Conservation (phyloP, 148 eudicot species). For the Salicornia ramosissima region DNA sequence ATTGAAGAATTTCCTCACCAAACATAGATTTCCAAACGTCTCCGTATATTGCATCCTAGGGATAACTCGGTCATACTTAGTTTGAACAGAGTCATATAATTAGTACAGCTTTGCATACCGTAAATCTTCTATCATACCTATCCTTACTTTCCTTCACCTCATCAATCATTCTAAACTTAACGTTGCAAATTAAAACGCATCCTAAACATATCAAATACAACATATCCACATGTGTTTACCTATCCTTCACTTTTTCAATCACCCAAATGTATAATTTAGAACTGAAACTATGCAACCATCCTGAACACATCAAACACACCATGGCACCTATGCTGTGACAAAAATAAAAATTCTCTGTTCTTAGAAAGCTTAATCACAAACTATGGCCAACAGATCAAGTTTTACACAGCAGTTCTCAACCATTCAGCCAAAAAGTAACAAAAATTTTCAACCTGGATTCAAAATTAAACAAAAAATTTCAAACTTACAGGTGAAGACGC, state of each 20-base stretch:
- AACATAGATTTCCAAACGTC: not conserved
- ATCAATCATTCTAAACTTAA: no score
- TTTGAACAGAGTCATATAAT: not conserved
- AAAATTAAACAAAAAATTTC: not conserved
- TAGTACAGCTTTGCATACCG: not conserved
- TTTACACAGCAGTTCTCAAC: not conserved
- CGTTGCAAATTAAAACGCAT: no score
- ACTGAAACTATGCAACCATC: not conserved
- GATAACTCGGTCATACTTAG: not conserved
- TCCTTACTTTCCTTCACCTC: not conserved
- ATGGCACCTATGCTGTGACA: not conserved
- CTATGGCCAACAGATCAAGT: not conserved
- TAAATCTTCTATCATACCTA: not conserved
- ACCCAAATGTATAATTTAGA: not conserved
- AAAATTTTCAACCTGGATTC: not conserved
- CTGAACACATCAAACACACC: not conserved
- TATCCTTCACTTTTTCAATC: not conserved
- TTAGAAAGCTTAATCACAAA: not conserved
- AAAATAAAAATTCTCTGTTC: not conserved
- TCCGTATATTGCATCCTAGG: not conserved
- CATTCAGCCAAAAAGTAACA: not conserved
- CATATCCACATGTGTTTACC: not conserved
- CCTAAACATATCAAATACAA: no score
- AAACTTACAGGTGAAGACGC: conserved; percentile 82
- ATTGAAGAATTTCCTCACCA: not conserved